Evolutionary conservation across 805 yeast species (phyloP), one percentile per base, ranked within the genome.

Genomic region (Candida maesae): DNA sequence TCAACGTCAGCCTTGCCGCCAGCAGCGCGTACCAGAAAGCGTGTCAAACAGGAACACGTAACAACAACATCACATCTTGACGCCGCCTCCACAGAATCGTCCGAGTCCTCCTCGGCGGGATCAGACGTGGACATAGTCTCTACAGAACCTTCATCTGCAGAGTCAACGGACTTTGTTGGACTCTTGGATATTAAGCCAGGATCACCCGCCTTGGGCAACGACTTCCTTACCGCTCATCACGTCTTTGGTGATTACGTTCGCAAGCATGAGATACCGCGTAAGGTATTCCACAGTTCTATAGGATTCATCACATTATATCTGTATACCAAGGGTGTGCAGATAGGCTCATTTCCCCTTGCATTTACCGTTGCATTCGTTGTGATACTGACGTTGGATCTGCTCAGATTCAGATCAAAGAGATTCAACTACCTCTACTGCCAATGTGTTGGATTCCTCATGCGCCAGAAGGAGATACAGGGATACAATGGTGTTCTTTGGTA

Each of bases 401-500:
- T 87, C 15, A 73, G 99, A 48, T 74, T 91, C 54, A 63, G 67
- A 30, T 72, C 70, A 54, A 73, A 76, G 1, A 58, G 64, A n/a
- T 72, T 89, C 59, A 91, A 93, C 62, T 65, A 68, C 37, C 52
- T 71, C 9, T 83, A 91, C 46, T 81, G 89, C 58, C 70, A 72
- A 30, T 65, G 66, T 6, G 79, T 85, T 39, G 95, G 96, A 45
- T 80, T 83, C 36, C 63, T 93, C 38, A 88, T 93, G 84, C 77
- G 99, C 51, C 88, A 86, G 49, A 73, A 72, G 39, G 99, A 93
- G 61, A 74, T 83, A 28, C 65, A 79, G 44, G 59, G 71, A 12
- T 79, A 75, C 54, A 93, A 93, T 59, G 99, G 99, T 8, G 89
- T 84, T 9, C 73, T 88, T 37, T 93, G 89, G 84, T 93, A 88